Percentiles rank a stretch among this genome's conserved stretches.
phyloP scores from a whole-genome alignment of 108 stramenopile species.

The Cyclotella kingstonii region DNA sequence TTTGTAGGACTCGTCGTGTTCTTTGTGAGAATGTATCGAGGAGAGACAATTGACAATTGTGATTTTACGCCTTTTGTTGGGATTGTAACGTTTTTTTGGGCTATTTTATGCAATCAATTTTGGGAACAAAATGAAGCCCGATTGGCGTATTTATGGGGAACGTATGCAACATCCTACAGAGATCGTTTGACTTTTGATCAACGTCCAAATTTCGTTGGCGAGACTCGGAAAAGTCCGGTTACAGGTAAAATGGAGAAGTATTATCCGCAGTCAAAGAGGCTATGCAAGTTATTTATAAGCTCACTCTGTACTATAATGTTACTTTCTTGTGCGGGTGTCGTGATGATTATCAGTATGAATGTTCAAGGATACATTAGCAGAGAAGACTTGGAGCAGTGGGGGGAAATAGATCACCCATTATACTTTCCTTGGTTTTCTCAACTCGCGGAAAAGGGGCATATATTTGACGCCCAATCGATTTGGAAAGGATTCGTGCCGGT shows the following conservation, averaged over 20 bases:
- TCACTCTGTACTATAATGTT: conserved; percentile 55
- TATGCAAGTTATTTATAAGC: conserved; percentile 53
- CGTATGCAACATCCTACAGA: conserved; percentile 27
- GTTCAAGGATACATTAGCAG: conserved; percentile 74
- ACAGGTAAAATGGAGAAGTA: conserved; percentile 64
- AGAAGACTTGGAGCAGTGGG: conserved; percentile 48
- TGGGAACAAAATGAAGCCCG: conserved; percentile 66
- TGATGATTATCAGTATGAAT: conserved; percentile 81
- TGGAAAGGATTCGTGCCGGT: conserved; percentile 61
- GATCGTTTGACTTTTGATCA: conserved; percentile 20
- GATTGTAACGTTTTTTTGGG: conserved; percentile 65
- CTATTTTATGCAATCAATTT: conserved; percentile 50
- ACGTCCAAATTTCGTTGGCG: conserved; percentile 64
- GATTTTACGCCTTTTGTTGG: conserved; percentile 70
- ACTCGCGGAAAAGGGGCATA: conserved; percentile 55
- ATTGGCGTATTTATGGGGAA: conserved; percentile 61
- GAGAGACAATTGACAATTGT: conserved; percentile 64
- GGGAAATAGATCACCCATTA: conserved; percentile 53
- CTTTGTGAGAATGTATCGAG: conserved; percentile 37
- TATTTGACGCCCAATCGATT: conserved; percentile 58
- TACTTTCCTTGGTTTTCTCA: conserved; percentile 48
- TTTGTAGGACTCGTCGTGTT: conserved; percentile 44
- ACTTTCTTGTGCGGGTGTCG: conserved; percentile 54
- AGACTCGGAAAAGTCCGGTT: conserved; percentile 54
- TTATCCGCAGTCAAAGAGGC: conserved; percentile 49